Conservation (phyloP, 2,329 filamentous ascomycete species). For the Colletotrichum siamense region DNA sequence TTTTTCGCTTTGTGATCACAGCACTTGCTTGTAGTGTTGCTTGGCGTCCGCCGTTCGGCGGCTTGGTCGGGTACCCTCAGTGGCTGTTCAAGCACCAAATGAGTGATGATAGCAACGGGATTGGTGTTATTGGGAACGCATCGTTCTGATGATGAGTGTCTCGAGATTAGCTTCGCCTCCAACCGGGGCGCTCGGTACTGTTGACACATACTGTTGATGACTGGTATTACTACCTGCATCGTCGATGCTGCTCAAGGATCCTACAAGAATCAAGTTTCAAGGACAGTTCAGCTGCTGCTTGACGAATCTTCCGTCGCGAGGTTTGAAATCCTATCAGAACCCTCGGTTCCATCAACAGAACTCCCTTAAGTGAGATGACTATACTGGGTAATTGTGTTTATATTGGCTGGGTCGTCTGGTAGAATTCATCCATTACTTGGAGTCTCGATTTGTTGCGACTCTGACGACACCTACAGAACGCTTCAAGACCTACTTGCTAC, state of each 20-base stretch:
- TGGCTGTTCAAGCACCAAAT: neutral
- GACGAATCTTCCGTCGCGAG: neutral
- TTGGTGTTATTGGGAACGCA: neutral
- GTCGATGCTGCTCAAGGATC: neutral
- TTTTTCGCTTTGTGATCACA: constrained; percentile 2
- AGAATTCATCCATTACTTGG: too few species aligned
- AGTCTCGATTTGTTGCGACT: neutral
- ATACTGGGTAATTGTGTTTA: rapidly evolving
- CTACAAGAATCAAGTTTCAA: neutral
- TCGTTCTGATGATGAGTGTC: neutral
- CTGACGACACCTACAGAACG: neutral
- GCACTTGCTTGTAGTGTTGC: neutral
- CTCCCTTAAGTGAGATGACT: neutral
- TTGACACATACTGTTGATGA: neutral
- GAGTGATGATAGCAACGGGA: neutral
- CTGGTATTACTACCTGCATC: neutral
- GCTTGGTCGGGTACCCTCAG: neutral
- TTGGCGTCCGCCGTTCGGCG: neutral
- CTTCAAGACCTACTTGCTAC: neutral
- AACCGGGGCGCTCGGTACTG: too few species aligned
- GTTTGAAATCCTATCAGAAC: neutral
- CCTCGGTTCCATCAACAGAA: neutral
- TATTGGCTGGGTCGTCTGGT: too few species aligned
- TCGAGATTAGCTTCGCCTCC: neutral
- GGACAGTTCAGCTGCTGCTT: neutral